Evolutionary conservation across 2,329 filamentous ascomycete species (phyloP), one percentile per base, ranked within the genome.

Genomic region (Penicillium vulpinum): DNA sequence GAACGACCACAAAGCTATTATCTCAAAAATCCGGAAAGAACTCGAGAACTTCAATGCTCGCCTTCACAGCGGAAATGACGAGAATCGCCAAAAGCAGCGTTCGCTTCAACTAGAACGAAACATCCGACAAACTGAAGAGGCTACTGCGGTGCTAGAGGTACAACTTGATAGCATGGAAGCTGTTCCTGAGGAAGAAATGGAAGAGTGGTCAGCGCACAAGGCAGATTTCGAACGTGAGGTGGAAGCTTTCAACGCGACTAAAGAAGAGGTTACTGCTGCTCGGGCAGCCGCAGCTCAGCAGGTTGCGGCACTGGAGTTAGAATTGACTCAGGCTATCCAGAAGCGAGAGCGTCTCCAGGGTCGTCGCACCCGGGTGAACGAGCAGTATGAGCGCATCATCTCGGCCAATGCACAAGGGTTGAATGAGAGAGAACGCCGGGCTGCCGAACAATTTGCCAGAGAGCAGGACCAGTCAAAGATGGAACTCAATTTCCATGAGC

Each of bases 51-150:
- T 83, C 57, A 82, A 78, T 61, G 76, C 79, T 61, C 83, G 85
- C 59, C 78, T 88, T 31, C 82, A 83, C 28, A 82, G 83, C 54
- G 82, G 82, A 61, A 83, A 81, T 51, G 81, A 82, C 63, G 85
- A 88, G 67, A 85, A 86, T 64, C 79, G 83, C 59, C 84, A 86
- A 70, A 82, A 82, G 61, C 84, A 86, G 67, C 81, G 85, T 60
- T 81, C 83, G 36, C 74, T 84, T 59, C 85, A 88, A 65, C 78
- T 87, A 58, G 83, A 81, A 61, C 83, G 86, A 63, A 85, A 81
- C 61, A 85, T 86, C 62, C 80, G 80, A 54, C 85, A 87, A 70
- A 85, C 85, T 5, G 85, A 88, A 63, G 85, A 87, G 65, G 82
- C 83, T 28, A 81, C 82, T n/a, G 77, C 77, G 33, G 79, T 78